Evolutionary conservation across 148 eudicot genomes (phyloP).

Genomic region (Rhododendron mucronatum): DNA sequence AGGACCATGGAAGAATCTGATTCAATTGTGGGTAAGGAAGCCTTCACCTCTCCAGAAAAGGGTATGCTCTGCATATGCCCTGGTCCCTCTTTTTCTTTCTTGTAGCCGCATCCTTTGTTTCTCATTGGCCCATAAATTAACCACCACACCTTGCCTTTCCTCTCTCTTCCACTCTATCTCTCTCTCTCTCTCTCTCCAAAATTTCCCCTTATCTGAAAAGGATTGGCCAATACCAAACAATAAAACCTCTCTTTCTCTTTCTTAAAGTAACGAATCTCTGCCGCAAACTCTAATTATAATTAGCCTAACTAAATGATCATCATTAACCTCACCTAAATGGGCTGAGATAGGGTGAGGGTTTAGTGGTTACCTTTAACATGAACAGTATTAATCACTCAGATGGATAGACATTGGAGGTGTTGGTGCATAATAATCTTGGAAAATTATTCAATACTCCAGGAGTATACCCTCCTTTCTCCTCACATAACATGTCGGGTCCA

Average conservation of each 20-base stretch:
- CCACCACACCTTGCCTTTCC: neutral
- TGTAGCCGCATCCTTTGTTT: constrained; percentile 8
- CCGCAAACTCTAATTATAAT: neutral
- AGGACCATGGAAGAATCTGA: constrained; percentile 7
- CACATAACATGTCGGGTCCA: too few species aligned
- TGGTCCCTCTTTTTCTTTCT: constrained; percentile 12
- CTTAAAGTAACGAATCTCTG: neutral
- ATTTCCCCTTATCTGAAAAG: neutral
- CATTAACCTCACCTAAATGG: neutral
- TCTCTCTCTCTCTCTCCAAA: neutral
- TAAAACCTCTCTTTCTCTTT: neutral
- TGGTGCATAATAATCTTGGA: neutral
- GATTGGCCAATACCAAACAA: constrained; percentile 3
- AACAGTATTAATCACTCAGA: neutral
- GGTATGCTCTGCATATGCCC: neutral
- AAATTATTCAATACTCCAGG: too few species aligned
- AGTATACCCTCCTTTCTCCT: too few species aligned
- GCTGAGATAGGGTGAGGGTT: neutral
- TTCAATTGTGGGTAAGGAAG: neutral
- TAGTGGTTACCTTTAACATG: neutral
- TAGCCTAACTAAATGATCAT: neutral
- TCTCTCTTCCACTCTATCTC: neutral
- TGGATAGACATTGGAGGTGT: neutral
- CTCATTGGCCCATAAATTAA: neutral
- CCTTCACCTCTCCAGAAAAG: neutral